Evolutionary conservation across 1,284 basidiomycete genomes (phyloP), one percentile per base, ranked within the genome.

Genomic region (Salmacisia buchloeana): DNA sequence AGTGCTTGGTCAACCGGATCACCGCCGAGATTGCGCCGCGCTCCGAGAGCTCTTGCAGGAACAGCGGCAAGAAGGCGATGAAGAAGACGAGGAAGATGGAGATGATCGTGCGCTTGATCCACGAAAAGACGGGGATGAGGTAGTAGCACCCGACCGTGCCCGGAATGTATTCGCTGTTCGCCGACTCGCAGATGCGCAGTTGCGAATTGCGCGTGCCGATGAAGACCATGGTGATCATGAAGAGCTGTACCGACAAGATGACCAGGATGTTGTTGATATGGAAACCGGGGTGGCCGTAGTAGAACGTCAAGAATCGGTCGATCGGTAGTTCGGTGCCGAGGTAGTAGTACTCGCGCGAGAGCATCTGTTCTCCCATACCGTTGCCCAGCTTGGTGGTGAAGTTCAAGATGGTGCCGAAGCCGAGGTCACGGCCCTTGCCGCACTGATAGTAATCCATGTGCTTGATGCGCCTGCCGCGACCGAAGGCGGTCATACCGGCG

Each of bases 321-420:
- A 97, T 88, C 43, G 94, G 94, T 54, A 98, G 86, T 81, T 98
- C 94, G n/a, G 96, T 98, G 60, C 94, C 96, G 70, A 98, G 83
- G 81, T 98, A 98, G 83, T 98, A 98, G 83, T 98, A 97, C 83
- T 98, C 94, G 74, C 94, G 87, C 82, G 92, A 96, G 71, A 98
- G 86, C 91, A 97, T 94, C 82, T 98, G 94, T 81, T 98, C 96
- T 62, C 94, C 96, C 94, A 98, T 98, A 83, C 96, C 96, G 52
- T 94, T 97, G 35, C 96, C 94, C 70, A 98, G 93, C 86, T 98
- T 98, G 68, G 94, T 98, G 84, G 93, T 91, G 88, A 98, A 98
- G 82, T 98, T 98, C 74, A 98, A 83, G 80, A 98, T 98, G 33
- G 94, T 98, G 54, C 94, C 94, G 81, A 98, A 98, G 45, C 96